Base-by-base conservation (phyloP, 306 rosid species). In the Phaseolus lunatus region DNA sequence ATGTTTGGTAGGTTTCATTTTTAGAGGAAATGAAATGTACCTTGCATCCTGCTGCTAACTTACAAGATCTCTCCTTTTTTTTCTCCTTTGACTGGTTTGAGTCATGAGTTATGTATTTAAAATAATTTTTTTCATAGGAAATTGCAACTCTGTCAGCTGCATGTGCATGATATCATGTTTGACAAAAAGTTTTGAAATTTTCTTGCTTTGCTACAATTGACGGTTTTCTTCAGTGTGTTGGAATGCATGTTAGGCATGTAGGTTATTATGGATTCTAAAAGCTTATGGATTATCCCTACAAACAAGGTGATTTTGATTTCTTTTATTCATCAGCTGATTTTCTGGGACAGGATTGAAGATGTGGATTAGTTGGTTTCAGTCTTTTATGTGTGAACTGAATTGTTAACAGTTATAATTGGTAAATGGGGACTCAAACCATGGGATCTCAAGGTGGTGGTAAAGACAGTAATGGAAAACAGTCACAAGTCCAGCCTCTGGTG, bases 401-500 rank as follows among this genome's bases (percentile, higher is more conserved):
- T 50, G 10, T 62, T 88, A 23, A 43, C 39, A 23, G 48, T 80
- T 47, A 35, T 81, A 57, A 56, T 80, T 86, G 81, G 87, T 82
- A 84, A 83, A 89, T 92, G 97, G 96, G 94, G 91, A 82, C 88
- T 76, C 96, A 84, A 72, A 87, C 94, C 41, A 88, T 96, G 97
- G 96, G 96, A 70, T 85, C 99, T 86, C 90, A 90, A 59, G 88
- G 87, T 33, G 97, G 85, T 39, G 97, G 85, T 73, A 98, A 88
- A 53, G 93, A 91, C 50, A 84, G 84, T 67, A 91, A 79, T 83
- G 92, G 90, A 73, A 93, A 90, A 78, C 90, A 84, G 80, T 82
- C 90, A 15, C 92, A 88, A 72, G 82, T 85, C 73, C 91, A 85
- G 82, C 86, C 94, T 64, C 62, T 93, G 83, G 69, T 80, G 72